phyloP scores from a whole-genome alignment of 164 flowering plant genomes.

The Houttuynia cordata region DNA sequence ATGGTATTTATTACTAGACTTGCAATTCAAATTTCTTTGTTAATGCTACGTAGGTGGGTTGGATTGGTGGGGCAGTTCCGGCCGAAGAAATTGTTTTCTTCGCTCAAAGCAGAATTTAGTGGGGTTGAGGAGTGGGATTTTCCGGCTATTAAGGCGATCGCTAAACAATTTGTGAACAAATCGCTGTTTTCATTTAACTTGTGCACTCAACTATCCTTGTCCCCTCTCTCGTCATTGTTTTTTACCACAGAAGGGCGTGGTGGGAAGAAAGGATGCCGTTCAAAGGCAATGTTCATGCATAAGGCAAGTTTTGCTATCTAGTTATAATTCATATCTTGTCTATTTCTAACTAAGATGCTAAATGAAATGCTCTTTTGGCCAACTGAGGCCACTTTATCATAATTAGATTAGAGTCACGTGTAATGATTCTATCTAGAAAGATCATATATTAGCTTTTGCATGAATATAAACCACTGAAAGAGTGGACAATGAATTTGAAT shows the following conservation, averaged over 20 bases:
- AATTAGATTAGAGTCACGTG: not conserved
- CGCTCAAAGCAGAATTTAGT: slow-evolving; percentile 43
- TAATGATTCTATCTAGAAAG: not conserved
- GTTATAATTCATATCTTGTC: too few species aligned
- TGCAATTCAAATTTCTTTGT: not conserved
- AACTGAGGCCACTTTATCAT: not conserved
- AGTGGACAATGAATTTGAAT: not conserved
- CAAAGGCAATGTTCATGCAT: slow-evolving; percentile 49
- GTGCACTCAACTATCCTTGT: slow-evolving; percentile 34
- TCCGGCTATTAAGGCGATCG: slow-evolving; percentile 32
- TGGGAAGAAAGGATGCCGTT: slow-evolving; percentile 41
- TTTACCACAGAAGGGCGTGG: slow-evolving; percentile 59
- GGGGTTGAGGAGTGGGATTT: slow-evolving; percentile 34
- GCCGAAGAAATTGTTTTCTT: slow-evolving; percentile 59
- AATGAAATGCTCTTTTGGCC: not conserved
- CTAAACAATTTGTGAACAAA: slow-evolving; percentile 56
- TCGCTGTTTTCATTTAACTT: slow-evolving; percentile 57
- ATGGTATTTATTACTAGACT: not conserved
- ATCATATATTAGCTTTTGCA: not conserved
- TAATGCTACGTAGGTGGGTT: slow-evolving; percentile 48
- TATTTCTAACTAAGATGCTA: too few species aligned
- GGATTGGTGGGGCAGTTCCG: slow-evolving; percentile 72
- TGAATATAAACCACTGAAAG: not conserved
- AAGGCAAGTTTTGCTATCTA: slow-evolving; percentile 28
- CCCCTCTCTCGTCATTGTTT: slow-evolving; percentile 36